Percentiles rank a stretch among this genome's conserved stretches.
These are phyloP conservation scores for Zygnema circumcarinatum DNA, from an alignment of 139 green algal species.

Conservation along the genomic window DNA sequence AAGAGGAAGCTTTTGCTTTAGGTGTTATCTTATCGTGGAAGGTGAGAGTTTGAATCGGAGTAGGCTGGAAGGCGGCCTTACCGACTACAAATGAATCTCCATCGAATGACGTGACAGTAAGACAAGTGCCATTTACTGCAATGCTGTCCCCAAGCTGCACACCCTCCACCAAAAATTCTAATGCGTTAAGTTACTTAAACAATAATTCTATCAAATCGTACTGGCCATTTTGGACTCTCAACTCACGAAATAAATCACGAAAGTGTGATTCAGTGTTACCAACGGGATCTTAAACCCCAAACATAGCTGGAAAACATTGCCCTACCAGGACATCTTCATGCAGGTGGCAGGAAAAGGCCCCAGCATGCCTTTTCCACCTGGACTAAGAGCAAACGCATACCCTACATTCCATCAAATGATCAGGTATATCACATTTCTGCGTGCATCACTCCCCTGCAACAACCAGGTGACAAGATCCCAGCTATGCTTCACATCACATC, in stretches of 20 bases:
- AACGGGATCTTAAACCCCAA: neutral
- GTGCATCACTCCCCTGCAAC: no score
- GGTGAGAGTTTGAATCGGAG: no score
- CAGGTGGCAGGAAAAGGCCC: no score
- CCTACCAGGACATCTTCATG: neutral
- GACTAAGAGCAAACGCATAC: no score
- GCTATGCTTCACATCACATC: no score
- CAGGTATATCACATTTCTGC: no score
- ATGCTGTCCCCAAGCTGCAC: conserved; percentile 60
- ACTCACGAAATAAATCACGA: neutral
- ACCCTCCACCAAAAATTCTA: neutral
- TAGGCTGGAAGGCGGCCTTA: no score
- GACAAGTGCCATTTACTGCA: conserved; percentile 60
- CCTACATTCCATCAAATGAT: no score
- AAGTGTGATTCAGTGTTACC: neutral
- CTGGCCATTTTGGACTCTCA: neutral
- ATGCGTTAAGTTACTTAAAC: neutral
- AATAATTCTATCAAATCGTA: neutral
- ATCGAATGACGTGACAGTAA: conserved; percentile 57
- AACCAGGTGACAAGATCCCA: no score
- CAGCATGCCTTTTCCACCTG: no score
- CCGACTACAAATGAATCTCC: conserved; percentile 39
- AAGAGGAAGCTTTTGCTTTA: no score
- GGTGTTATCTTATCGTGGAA: no score
- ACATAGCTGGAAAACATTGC: neutral